These are phyloP conservation scores for Auriscalpium vulgare DNA, from an alignment of 768 basidiomycete genomes.

Conservation along the genomic window DNA sequence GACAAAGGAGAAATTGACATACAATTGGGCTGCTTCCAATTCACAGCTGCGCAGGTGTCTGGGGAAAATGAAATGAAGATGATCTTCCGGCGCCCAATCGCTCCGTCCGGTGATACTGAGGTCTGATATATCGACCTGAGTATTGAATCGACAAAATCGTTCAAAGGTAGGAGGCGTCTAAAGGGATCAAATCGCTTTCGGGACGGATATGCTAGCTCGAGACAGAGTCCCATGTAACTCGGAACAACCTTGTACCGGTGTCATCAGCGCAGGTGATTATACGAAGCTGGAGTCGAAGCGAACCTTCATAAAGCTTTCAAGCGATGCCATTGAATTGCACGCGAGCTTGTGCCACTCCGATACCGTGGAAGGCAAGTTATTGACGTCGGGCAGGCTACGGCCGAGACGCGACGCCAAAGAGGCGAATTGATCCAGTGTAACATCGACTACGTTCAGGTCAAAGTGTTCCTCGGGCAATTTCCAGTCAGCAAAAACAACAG, in stretches of 20 bases:
- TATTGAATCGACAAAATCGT: conserved; percentile 78
- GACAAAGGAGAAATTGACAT: conserved; percentile 23
- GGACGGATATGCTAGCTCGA: conserved; percentile 75
- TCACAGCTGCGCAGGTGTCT: conserved; percentile 81
- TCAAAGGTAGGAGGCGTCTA: conserved; percentile 58
- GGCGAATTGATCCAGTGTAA: conserved; percentile 77
- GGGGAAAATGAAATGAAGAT: conserved; percentile 92
- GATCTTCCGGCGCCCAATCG: conserved; percentile 60
- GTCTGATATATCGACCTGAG: conserved; percentile 76
- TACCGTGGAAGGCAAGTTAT: conserved; percentile 15
- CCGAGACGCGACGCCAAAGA: conserved; percentile 48
- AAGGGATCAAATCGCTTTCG: conserved; percentile 36
- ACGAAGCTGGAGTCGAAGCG: not conserved
- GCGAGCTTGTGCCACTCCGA: conserved; percentile 38
- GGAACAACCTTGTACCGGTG: conserved; percentile 42
- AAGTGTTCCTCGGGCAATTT: conserved; percentile 62
- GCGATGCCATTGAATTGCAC: not conserved
- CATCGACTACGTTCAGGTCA: conserved; percentile 76
- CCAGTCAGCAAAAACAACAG: conserved; percentile 78
- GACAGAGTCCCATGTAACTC: conserved; percentile 58
- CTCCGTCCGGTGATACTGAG: conserved; percentile 41
- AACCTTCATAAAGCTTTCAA: conserved; percentile 4
- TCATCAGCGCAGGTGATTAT: not conserved
- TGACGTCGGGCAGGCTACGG: conserved; percentile 28
- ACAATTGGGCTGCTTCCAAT: conserved; percentile 99